A percentile compares a stretch with the other conserved stretches of the same genome.
These are phyloP conservation scores for Apiospora marii DNA, from an alignment of 2,329 filamentous ascomycete genomes.

Conservation along the genomic window DNA sequence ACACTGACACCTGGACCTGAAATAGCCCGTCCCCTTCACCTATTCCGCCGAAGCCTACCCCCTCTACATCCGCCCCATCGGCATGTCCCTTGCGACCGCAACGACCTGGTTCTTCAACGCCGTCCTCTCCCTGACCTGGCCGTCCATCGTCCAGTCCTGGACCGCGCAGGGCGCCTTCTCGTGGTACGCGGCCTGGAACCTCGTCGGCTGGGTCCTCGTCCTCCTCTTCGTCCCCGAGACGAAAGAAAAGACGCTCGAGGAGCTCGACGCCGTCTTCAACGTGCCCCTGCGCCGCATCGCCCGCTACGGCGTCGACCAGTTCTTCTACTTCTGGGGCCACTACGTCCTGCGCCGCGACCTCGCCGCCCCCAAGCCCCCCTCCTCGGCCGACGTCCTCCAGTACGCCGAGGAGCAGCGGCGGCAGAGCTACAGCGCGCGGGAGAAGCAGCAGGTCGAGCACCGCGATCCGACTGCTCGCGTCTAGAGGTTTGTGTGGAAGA, in stretches of 20 bases:
- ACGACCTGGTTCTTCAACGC: constrained; percentile 58
- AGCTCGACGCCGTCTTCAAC: constrained; percentile 50
- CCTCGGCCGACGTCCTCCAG: constrained; percentile 6
- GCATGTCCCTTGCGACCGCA: constrained; percentile 66
- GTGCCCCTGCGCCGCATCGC: constrained; percentile 40
- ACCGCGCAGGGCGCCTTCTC: constrained; percentile 56
- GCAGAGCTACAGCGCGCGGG: background rate
- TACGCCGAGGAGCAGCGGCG: background rate
- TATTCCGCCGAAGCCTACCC: constrained; percentile 74
- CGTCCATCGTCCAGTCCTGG: constrained; percentile 52
- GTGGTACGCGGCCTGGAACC: constrained; percentile 59
- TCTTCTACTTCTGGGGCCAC: constrained; percentile 42
- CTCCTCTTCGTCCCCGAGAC: constrained; percentile 53
- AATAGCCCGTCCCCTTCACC: constrained; percentile 66
- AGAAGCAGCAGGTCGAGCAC: background rate
- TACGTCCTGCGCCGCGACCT: constrained; percentile 35
- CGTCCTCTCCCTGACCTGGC: constrained; percentile 54
- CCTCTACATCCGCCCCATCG: constrained; percentile 66
- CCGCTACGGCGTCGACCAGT: constrained; percentile 46
- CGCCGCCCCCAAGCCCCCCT: constrained; percentile 14
- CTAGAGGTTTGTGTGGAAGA: background rate
- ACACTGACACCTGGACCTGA: background rate
- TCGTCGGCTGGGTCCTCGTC: constrained; percentile 53
- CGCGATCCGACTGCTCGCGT: background rate
- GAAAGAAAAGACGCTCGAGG: constrained; percentile 54